Evolutionary conservation across 768 basidiomycete species (phyloP).

Genomic region (Russula olivacea): DNA sequence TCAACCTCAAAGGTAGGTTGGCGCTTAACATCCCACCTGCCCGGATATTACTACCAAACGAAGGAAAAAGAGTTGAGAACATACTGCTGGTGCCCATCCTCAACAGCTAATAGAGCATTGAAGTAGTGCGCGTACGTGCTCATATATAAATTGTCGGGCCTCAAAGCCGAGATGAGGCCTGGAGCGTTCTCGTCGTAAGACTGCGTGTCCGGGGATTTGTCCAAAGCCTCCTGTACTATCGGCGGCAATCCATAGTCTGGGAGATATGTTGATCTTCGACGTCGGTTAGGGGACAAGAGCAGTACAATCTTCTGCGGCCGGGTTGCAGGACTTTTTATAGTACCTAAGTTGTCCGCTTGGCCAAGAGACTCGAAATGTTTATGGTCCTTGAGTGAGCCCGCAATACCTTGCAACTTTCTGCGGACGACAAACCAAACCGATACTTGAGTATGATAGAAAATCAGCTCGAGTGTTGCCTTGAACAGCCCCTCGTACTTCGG

Average conservation of each 20-base stretch:
- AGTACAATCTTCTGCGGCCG: background rate
- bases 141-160: background rate
- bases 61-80: constrained; percentile 28
- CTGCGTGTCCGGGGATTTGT: background rate
- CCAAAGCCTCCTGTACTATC: constrained; percentile 3
- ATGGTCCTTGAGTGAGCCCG: constrained; percentile 11
- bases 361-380: background rate
- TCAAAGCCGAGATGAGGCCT: background rate
- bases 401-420: constrained; percentile 6
- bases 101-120: constrained; percentile 10
- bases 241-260: constrained; percentile 14
- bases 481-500: constrained; percentile 16
- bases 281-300: background rate
- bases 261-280: background rate
- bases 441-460: constrained; percentile 9
- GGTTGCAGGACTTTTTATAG: background rate
- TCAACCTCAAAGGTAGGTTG: background rate
- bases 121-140: constrained; percentile 12
- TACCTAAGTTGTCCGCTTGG: background rate
- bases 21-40: constrained; percentile 3
- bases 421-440: background rate
- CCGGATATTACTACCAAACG: constrained; percentile 32
- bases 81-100: constrained; percentile 45
- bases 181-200: constrained; percentile 3
- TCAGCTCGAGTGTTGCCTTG: constrained; percentile 8